Evolutionary conservation across 2,329 filamentous ascomycete genomes (phyloP).

Genomic region (Trichoderma brevicompactum): DNA sequence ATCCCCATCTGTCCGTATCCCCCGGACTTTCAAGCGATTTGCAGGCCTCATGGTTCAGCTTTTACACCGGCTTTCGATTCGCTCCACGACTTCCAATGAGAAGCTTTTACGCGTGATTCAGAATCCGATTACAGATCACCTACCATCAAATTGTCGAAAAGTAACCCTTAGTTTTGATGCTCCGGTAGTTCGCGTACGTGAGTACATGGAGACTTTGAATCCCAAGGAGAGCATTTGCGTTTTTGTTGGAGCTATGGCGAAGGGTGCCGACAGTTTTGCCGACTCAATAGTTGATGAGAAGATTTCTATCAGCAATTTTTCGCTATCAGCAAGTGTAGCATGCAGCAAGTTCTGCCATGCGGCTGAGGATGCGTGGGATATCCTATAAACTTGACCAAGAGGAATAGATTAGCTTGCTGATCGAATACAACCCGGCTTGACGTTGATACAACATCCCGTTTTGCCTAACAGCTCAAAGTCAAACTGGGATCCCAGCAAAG

Average conservation of each 20-base stretch:
- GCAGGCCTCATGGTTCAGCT: slow-evolving; percentile 98
- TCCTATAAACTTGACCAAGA: slow-evolving; percentile 65
- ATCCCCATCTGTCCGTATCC: slow-evolving; percentile 96
- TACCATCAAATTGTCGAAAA: slow-evolving; percentile 96
- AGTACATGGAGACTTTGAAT: slow-evolving; percentile 81
- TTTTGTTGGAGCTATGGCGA: slow-evolving; percentile 98
- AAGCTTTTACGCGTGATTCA: slow-evolving; percentile 97
- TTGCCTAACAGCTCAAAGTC: slow-evolving; percentile 26
- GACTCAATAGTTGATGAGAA: slow-evolving; percentile 94
- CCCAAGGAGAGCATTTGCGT: slow-evolving; percentile 94
- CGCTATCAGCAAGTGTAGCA: slow-evolving; percentile 93
- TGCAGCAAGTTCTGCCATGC: slow-evolving; percentile 99
- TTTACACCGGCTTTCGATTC: slow-evolving; percentile 91
- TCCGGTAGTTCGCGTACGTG: slow-evolving; percentile 80
- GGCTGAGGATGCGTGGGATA: slow-evolving; percentile 93
- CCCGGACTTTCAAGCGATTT: slow-evolving; percentile 98
- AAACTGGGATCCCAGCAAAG: slow-evolving; percentile 3
- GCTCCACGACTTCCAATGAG: slow-evolving; percentile 95
- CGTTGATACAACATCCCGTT: slow-evolving; percentile 76
- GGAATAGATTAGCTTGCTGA: slow-evolving; percentile 26
- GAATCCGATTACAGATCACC: slow-evolving; percentile 95
- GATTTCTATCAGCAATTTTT: slow-evolving; percentile 98
- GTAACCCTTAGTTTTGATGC: slow-evolving; percentile 95
- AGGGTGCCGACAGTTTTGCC: slow-evolving; percentile 93
- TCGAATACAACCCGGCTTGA: slow-evolving; percentile 42